Evolutionary conservation across 768 basidiomycete species (phyloP).

Genomic region (Mycena vitilis): DNA sequence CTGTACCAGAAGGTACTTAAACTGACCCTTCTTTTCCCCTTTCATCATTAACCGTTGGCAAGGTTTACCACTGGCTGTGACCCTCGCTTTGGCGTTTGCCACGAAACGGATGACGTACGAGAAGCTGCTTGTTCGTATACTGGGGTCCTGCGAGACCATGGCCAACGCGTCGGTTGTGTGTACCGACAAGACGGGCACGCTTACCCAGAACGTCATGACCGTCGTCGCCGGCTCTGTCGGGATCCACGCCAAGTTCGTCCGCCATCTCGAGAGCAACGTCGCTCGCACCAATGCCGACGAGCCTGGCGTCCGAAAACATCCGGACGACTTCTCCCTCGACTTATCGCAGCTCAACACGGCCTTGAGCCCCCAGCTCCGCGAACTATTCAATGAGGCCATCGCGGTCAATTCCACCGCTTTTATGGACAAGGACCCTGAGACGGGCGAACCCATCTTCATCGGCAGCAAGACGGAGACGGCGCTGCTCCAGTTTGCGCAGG

Average conservation of each 20-base stretch:
- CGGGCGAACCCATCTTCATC: constrained; percentile 72
- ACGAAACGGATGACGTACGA: constrained; percentile 98
- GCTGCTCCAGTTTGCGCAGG: constrained; percentile 85
- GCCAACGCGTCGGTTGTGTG: constrained; percentile 96
- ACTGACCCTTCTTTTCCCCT: constrained; percentile 29
- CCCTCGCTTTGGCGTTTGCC: constrained; percentile 95
- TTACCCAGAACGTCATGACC: constrained; percentile 95
- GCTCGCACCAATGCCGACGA: constrained; percentile 77
- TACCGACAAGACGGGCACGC: constrained; percentile 96
- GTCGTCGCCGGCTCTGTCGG: constrained; percentile 97
- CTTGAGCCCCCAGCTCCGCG: constrained; percentile 68
- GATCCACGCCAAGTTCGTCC: constrained; percentile 94
- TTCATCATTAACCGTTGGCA: constrained; percentile 21
- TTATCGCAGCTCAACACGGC: constrained; percentile 73
- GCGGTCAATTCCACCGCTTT: constrained; percentile 96
- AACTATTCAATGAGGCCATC: constrained; percentile 86
- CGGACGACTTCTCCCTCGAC: constrained; percentile 89
- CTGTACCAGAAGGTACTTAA: constrained; percentile 79
- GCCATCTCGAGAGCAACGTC: constrained; percentile 76
- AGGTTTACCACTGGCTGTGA: constrained; percentile 96
- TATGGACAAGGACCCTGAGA: constrained; percentile 77
- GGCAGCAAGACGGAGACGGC: constrained; percentile 98
- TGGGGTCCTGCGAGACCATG: constrained; percentile 99
- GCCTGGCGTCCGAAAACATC: constrained; percentile 56
- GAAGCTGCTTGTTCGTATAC: constrained; percentile 93